Conservation (phyloP, 78 protist genomes). For the Cyanophora paradoxa region DNA sequence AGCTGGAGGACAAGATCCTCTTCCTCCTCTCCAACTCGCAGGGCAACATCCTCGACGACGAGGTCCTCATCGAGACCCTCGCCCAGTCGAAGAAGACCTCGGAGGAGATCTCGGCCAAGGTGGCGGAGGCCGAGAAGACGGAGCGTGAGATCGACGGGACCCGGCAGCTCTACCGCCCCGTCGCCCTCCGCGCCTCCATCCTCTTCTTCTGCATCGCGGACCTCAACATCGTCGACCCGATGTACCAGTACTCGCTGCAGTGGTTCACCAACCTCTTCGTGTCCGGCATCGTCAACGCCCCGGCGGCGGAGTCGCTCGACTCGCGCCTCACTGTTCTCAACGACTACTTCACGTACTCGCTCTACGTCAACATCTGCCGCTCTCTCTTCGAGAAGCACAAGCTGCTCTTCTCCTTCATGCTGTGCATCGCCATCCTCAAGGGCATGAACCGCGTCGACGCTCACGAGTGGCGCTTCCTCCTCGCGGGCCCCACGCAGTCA, state of each 20-base stretch:
- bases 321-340: slow-evolving; percentile 30
- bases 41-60: slow-evolving; percentile 73
- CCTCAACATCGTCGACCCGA: slow-evolving; percentile 73
- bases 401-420: slow-evolving; percentile 63
- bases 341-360: slow-evolving; percentile 51
- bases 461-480: slow-evolving; percentile 59
- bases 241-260: slow-evolving; percentile 87
- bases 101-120: slow-evolving; percentile 28
- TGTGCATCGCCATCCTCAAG: slow-evolving; percentile 41
- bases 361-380: slow-evolving; percentile 78
- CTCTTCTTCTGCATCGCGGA: slow-evolving; percentile 80
- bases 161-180: slow-evolving; percentile 52
- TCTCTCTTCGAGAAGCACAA: slow-evolving; percentile 80
- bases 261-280: slow-evolving; percentile 73
- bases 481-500: slow-evolving; percentile 36
- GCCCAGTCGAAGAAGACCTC: slow-evolving; percentile 60
- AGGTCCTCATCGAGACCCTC: slow-evolving; percentile 73
- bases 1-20: slow-evolving; percentile 70
- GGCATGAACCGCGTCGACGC: slow-evolving; percentile 8
- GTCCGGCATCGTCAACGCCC: slow-evolving; percentile 42
- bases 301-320: slow-evolving; percentile 26
- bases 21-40: slow-evolving; percentile 36
- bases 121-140: slow-evolving; percentile 57
- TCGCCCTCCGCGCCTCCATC: slow-evolving; percentile 35
- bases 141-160: slow-evolving; percentile 65